These are phyloP conservation scores for Ambrosiella cleistominuta DNA, from an alignment of 2,329 filamentous ascomycete species.

Conservation along the genomic window DNA sequence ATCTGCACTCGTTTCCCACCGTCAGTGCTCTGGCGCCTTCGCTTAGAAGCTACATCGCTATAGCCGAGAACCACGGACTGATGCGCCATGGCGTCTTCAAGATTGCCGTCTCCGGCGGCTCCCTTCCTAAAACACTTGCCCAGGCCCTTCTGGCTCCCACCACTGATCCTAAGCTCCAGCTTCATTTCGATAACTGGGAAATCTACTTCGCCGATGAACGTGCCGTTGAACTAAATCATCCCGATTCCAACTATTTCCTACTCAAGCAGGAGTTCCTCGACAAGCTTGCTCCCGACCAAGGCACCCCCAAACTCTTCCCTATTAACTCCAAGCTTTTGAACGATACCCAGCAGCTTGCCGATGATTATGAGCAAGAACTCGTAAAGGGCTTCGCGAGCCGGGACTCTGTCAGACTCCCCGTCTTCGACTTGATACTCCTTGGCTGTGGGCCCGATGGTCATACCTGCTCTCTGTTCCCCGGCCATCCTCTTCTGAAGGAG, in stretches of 20 bases:
- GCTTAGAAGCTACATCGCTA: conserved; percentile 67
- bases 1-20: conserved; percentile 66
- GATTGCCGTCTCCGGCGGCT: conserved; percentile 83
- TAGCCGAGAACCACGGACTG: conserved; percentile 64
- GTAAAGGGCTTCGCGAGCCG: conserved; percentile 75
- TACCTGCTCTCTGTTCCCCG: conserved; percentile 91
- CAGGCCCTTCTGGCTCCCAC: conserved; percentile 54
- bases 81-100: conserved; percentile 73
- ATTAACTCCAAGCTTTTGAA: conserved; percentile 51
- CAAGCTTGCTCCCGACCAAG: conserved; percentile 56
- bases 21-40: conserved; percentile 53
- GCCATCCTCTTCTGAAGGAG: conserved; percentile 72
- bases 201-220: conserved; percentile 98
- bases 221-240: conserved; percentile 76
- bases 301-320: conserved; percentile 55
- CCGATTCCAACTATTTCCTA: conserved; percentile 85
- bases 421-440: conserved; percentile 86
- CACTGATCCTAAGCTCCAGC: conserved; percentile 36
- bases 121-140: conserved; percentile 73
- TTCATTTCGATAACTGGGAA: conserved; percentile 79
- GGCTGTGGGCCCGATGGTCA: conserved; percentile 93
- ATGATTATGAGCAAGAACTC: conserved; percentile 79
- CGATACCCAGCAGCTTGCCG: conserved; percentile 80
- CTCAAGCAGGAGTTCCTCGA: conserved; percentile 75
- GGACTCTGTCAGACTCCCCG: conserved; percentile 83